phyloP scores from a whole-genome alignment of 805 yeast genomes.

The Kuraishia cidri region DNA sequence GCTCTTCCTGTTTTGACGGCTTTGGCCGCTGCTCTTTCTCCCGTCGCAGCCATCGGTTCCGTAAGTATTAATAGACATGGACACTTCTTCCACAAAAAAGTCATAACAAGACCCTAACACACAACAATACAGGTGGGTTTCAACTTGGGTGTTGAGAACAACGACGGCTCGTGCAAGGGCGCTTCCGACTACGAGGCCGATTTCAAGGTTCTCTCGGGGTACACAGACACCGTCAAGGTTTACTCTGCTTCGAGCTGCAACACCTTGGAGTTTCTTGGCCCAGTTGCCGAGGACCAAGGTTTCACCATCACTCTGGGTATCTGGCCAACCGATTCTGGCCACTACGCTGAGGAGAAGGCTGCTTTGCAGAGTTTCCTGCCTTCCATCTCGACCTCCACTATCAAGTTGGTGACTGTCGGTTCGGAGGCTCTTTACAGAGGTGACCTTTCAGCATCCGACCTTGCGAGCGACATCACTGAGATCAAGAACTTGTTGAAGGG shows the following conservation, averaged over 20 bases:
- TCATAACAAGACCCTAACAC: not conserved
- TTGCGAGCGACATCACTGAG: slow-evolving; percentile 59
- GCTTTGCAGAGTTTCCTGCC: slow-evolving; percentile 73
- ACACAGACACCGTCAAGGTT: slow-evolving; percentile 66
- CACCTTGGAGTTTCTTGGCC: slow-evolving; percentile 76
- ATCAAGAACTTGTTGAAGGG: slow-evolving; percentile 50
- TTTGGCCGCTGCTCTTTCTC: slow-evolving; percentile 9
- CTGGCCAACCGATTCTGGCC: slow-evolving; percentile 88
- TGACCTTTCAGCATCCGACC: slow-evolving; percentile 67
- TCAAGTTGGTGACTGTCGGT: slow-evolving; percentile 81
- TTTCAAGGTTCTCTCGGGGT: slow-evolving; percentile 44
- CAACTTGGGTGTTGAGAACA: slow-evolving; percentile 78
- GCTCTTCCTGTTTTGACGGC: slow-evolving; percentile 12
- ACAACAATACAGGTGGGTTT: slow-evolving; percentile 46
- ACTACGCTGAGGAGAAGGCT: slow-evolving; percentile 62
- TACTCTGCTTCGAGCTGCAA: slow-evolving; percentile 94
- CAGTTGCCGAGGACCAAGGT: slow-evolving; percentile 74
- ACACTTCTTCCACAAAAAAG: slow-evolving; percentile 2
- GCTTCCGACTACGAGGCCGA: slow-evolving; percentile 65
- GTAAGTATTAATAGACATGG: slow-evolving; percentile 9
- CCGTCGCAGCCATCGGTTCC: slow-evolving; percentile 13
- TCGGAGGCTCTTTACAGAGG: slow-evolving; percentile 93
- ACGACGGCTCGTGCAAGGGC: slow-evolving; percentile 68
- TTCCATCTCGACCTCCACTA: slow-evolving; percentile 52
- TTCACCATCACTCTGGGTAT: slow-evolving; percentile 76